phyloP scores from a whole-genome alignment of 2,329 filamentous ascomycete species.

The Penicillium sp. region DNA sequence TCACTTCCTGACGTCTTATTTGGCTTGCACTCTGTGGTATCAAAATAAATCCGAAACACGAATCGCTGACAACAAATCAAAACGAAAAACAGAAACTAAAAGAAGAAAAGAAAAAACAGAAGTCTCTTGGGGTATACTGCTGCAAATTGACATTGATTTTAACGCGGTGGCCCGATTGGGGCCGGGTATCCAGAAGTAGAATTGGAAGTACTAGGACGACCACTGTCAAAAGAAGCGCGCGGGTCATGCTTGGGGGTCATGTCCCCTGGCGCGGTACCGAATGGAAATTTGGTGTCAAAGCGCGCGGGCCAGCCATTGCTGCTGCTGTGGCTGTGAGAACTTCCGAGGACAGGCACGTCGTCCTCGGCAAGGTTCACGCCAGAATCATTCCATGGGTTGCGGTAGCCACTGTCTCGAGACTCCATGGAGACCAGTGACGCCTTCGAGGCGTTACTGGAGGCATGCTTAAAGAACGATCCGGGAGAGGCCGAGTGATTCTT shows the following conservation, averaged over 20 bases:
- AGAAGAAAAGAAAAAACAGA: too few relatives aligned
- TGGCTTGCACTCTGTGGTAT: too few relatives aligned
- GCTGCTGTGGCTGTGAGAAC: conserved; percentile 54
- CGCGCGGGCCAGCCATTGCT: conserved; percentile 45
- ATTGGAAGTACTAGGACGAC: conserved; percentile 87
- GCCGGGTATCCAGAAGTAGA: conserved; percentile 96
- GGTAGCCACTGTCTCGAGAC: conserved; percentile 86
- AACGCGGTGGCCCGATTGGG: conserved; percentile 83
- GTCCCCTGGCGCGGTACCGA: conserved; percentile 61
- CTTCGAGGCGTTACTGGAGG: conserved; percentile 80
- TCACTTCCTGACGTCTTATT: too few relatives aligned
- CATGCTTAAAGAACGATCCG: conserved; percentile 83
- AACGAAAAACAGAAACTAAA: too few relatives aligned
- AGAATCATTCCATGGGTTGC: conserved; percentile 96
- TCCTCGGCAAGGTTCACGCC: conserved; percentile 90
- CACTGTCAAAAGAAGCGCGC: conserved; percentile 80
- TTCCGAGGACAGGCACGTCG: conserved; percentile 50
- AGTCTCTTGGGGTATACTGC: conserved; percentile 44
- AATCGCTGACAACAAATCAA: too few relatives aligned
- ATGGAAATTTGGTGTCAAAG: conserved; percentile 58
- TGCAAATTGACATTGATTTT: conserved; percentile 46
- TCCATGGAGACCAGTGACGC: conserved; percentile 93
- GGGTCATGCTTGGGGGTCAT: conserved; percentile 73
- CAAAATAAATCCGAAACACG: too few relatives aligned
- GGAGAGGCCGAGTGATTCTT: conserved; percentile 87